A percentile compares a stretch with the other conserved stretches of the same genome.
Conservation (phyloP, 805 yeast species). For the Candida parachauliodes region DNA sequence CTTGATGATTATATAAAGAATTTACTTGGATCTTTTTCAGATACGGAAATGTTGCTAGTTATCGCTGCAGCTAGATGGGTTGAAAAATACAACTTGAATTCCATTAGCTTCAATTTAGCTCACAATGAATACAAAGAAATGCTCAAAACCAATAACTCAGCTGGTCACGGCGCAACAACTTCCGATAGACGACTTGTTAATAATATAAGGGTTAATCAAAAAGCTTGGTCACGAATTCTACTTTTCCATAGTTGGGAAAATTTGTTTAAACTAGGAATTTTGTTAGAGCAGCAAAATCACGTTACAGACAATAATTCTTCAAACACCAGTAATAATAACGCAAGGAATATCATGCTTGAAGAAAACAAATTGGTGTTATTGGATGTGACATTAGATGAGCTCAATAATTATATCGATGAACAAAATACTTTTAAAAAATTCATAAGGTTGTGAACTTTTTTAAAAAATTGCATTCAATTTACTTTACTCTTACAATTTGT, state of each 20-base stretch:
- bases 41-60: constrained; percentile 65
- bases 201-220: constrained; percentile 34
- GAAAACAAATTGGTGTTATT: constrained; percentile 50
- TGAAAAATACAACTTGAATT: constrained; percentile 51
- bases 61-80: constrained; percentile 74
- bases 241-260: constrained; percentile 74
- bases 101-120: constrained; percentile 72
- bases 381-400: constrained; percentile 50
- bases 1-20: constrained; percentile 22
- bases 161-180: constrained; percentile 23
- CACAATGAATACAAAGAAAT: constrained; percentile 70
- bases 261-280: constrained; percentile 51
- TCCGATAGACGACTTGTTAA: constrained; percentile 33
- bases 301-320: neutral
- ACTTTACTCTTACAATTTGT: too few relatives aligned
- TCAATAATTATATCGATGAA: constrained; percentile 30
- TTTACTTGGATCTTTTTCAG: constrained; percentile 47
- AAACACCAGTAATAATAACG: constrained; percentile 31
- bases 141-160: constrained; percentile 41
- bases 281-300: constrained; percentile 40
- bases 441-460: constrained; percentile 14
- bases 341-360: constrained; percentile 30
- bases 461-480: too few relatives aligned
- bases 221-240: constrained; percentile 59
- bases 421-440: constrained; percentile 18